These are phyloP conservation scores for Plasmodiophora brassicae DNA, from an alignment of 208 protist genomes.

Conservation along the genomic window DNA sequence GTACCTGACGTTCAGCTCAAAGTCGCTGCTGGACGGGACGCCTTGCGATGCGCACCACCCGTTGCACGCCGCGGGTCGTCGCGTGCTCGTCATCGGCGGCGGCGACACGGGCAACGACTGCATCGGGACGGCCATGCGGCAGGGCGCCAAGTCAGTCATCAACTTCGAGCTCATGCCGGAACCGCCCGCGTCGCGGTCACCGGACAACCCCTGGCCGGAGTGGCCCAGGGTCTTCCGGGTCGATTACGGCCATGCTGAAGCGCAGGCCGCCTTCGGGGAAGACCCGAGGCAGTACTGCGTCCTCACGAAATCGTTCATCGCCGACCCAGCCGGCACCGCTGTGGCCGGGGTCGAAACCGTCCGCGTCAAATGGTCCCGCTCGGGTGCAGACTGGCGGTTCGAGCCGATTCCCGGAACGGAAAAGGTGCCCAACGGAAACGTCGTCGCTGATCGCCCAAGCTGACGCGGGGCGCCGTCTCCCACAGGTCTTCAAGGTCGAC, in stretches of 20 bases:
- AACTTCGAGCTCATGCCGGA: constrained; percentile 67
- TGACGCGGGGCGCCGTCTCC: neutral
- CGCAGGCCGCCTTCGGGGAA: neutral
- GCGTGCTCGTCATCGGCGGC: constrained; percentile 73
- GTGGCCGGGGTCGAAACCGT: constrained; percentile 63
- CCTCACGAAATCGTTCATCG: constrained; percentile 63
- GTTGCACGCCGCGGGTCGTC: neutral
- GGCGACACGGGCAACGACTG: constrained; percentile 75
- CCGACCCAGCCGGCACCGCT: constrained; percentile 49
- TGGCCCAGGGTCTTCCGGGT: constrained; percentile 67
- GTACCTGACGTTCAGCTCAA: constrained; percentile 56
- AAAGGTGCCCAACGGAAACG: constrained; percentile 31
- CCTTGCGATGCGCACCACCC: too few species aligned
- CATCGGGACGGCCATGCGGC: constrained; percentile 66
- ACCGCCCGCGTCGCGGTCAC: constrained; percentile 52
- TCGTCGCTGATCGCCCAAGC: neutral
- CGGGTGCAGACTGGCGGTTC: constrained; percentile 34
- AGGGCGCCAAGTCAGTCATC: constrained; percentile 57
- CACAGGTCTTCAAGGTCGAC: constrained; percentile 46
- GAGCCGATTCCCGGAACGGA: neutral
- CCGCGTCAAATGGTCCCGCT: constrained; percentile 58
- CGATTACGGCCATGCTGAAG: constrained; percentile 73
- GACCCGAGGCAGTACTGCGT: constrained; percentile 64
- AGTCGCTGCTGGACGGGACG: constrained; percentile 36
- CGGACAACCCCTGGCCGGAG: constrained; percentile 69